Evolutionary conservation across 1,284 basidiomycete genomes (phyloP).

Genomic region (Cutaneotrichosporon sp.): DNA sequence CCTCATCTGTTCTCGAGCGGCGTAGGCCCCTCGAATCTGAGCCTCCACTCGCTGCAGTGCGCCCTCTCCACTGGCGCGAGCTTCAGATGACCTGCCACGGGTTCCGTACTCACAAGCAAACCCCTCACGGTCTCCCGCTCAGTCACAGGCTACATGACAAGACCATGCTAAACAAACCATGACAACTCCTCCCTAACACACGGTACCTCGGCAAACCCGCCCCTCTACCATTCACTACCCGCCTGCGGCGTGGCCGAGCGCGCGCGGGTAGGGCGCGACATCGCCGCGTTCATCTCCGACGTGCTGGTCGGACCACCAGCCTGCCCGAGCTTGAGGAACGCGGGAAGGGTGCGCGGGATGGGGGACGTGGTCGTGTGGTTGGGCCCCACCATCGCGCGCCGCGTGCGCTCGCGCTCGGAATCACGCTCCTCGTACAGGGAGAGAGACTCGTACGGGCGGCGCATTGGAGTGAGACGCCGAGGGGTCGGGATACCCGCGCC

Average conservation of each 20-base stretch:
- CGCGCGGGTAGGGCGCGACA: slow-evolving; percentile 6
- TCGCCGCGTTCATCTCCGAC: slow-evolving; percentile 24
- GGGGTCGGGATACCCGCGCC: not conserved
- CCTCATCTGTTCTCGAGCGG: no score
- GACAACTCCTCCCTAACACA: slow-evolving; percentile 5
- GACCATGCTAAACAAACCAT: slow-evolving; percentile 5
- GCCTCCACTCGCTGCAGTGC: no score
- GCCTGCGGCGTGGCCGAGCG: slow-evolving; percentile 2
- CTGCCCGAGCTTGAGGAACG: slow-evolving; percentile 21
- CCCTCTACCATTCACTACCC: slow-evolving; percentile 3
- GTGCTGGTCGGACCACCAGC: slow-evolving; percentile 15
- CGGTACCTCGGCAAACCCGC: not conserved
- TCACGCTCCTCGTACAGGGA: not conserved
- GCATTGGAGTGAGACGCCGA: not conserved
- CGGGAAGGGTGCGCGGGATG: slow-evolving; percentile 8
- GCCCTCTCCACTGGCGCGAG: no score
- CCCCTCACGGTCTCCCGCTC: no score
- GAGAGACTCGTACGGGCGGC: not conserved
- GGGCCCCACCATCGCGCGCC: not conserved
- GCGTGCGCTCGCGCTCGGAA: not conserved
- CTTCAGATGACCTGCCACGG: no score
- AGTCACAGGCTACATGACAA: slow-evolving; percentile 21
- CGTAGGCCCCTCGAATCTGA: no score
- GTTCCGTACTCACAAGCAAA: no score
- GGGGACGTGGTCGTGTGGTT: slow-evolving; percentile 5